Percentiles rank a stretch among this genome's conserved stretches.
Evolutionary conservation across 225 moss, liverwort and hornwort genomes (phyloP).

Genomic region (Pleurozium schreberi): DNA sequence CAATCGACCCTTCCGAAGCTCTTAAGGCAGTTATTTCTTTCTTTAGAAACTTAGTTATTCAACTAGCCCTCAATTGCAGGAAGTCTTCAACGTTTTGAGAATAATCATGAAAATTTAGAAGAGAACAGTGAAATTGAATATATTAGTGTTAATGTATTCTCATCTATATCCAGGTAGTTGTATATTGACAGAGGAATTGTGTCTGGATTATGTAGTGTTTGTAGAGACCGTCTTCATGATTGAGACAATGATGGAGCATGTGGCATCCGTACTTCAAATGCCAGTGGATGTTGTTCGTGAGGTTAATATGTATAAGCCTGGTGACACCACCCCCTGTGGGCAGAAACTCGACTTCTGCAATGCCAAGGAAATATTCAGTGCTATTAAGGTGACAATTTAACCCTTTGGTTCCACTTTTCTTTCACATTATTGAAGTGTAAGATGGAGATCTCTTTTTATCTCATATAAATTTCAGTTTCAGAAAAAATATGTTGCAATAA

Average conservation of each 20-base stretch:
- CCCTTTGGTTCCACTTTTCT: neutral
- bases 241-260: conserved; percentile 87
- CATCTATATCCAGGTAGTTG: neutral
- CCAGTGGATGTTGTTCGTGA: conserved; percentile 52
- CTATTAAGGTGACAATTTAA: conserved; percentile 30
- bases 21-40: conserved; percentile 7
- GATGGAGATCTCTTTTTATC: neutral
- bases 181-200: neutral
- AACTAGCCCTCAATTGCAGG: neutral
- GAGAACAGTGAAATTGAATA: neutral
- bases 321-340: conserved; percentile 42
- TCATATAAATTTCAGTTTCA: neutral
- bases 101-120: neutral
- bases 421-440: neutral
- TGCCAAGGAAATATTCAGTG: conserved; percentile 35
- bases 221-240: conserved; percentile 83
- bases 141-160: neutral
- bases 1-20: conserved; percentile 56
- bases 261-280: conserved; percentile 48
- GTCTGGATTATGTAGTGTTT: conserved; percentile 41
- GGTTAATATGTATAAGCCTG: conserved; percentile 63
- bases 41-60: neutral
- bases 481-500: neutral
- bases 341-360: conserved; percentile 61
- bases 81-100: neutral